Evolutionary conservation across 2,329 filamentous ascomycete species (phyloP), one percentile per base, ranked within the genome.

Genomic region (Juglanconis juglandina): DNA sequence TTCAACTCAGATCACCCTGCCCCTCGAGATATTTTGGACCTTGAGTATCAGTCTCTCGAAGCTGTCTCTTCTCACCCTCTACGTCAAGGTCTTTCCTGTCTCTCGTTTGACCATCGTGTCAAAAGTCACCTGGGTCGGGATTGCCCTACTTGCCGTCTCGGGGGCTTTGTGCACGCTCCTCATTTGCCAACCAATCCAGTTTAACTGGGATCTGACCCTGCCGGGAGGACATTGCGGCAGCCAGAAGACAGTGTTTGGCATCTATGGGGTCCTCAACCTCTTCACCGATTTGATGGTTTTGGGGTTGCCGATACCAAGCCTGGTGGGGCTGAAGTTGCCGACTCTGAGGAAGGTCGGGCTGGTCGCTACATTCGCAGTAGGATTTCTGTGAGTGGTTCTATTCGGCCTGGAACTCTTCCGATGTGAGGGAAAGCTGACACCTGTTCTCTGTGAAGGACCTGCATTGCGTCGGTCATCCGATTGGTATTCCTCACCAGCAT

Each of bases 201-300:
- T 61, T 68, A 44, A 70, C 70, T 68, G 75, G 76, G 48, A 64
- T 13, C 42, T 56, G 9, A 48, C n/a, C 24, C 44, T 47, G 8
- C 44, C 63, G 0, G 56, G 30, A 5, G 64, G 63, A 3, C 50
- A 35, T 8, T 69, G 67, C 56, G 66, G 66, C 42, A 56, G 66
- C 46, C 60, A 63, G 5, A 60, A 52, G 24, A 59, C 56, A 10
- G 65, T 60, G 5, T 66, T 65, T 39, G 58, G 57, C 8, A 49
- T 59, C n/a, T 59, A 59, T 37, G 57, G 57, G 4, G 57, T 59
- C n/a, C n/a, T 59, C 44, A 60, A 60, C 30, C 48, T 60, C 1
- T n/a, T 56, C 8, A 60, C 58, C 3, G 53, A 60, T 53, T n/a
- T 60, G 39, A 47, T 60, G 53, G 58, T 60, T 48, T 32, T 60